Percentiles rank a stretch among this genome's conserved stretches.
These are phyloP conservation scores for Citrus australasica DNA, from an alignment of 345 rosid genomes.

Conservation along the genomic window DNA sequence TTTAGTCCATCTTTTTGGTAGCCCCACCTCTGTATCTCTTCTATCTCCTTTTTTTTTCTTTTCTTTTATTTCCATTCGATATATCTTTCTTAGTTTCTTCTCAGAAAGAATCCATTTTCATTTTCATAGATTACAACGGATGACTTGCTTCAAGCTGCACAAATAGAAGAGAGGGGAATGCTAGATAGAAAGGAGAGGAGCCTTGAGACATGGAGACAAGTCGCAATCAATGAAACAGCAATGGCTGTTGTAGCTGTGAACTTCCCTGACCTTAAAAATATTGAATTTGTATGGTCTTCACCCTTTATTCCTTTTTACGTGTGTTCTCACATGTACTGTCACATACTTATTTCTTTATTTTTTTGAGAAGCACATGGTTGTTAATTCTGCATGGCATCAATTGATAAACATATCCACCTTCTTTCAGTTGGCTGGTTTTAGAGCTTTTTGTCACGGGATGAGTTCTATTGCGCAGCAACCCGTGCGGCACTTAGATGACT, in stretches of 20 bases:
- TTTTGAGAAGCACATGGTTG: too few relatives aligned
- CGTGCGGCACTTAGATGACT: too few relatives aligned
- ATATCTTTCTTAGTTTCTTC: neutral
- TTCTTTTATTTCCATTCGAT: neutral
- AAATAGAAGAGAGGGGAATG: slow-evolving; percentile 95
- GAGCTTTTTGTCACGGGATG: neutral
- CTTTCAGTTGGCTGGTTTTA: neutral
- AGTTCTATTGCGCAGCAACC: too few relatives aligned
- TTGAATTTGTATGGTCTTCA: slow-evolving; percentile 71
- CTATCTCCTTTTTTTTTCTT: too few relatives aligned
- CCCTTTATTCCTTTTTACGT: slow-evolving; percentile 1
- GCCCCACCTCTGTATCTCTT: neutral
- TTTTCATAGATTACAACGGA: slow-evolving; percentile 87
- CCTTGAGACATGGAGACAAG: slow-evolving; percentile 76
- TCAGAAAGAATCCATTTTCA: neutral
- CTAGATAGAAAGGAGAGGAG: slow-evolving; percentile 84
- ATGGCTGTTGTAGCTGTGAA: slow-evolving; percentile 93
- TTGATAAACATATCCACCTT: slow-evolving; percentile 2
- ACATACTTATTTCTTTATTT: neutral
- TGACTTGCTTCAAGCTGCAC: slow-evolving; percentile 93
- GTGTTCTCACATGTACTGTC: neutral
- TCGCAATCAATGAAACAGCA: slow-evolving; percentile 90
- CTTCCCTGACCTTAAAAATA: slow-evolving; percentile 83
- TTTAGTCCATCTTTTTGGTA: neutral
- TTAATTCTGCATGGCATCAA: neutral